Evolutionary conservation across 2,329 filamentous ascomycete genomes (phyloP), one percentile per base, ranked within the genome.

Genomic region (Fusarium anguioides): DNA sequence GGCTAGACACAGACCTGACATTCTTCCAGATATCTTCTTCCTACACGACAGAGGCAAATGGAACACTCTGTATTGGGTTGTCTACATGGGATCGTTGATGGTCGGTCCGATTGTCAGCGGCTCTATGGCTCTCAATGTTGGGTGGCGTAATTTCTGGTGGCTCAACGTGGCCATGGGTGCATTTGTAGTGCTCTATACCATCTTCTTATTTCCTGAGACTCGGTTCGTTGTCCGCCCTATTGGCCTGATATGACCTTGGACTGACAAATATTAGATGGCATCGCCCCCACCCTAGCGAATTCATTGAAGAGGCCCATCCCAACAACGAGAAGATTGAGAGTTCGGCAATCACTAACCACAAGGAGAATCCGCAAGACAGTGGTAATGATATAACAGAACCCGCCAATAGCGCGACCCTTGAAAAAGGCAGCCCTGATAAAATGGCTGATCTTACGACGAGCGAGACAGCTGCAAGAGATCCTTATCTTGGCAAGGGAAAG

Each of bases 101-200:
- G 40, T 48, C 12, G 46, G 46, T 1, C 46, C 46, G 4, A 48
- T 48, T 2, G 7, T 48, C 7, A 23, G 46, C 9, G 46, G 46
- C 1, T 26, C 46, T 7, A 48, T 48, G 31, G 46, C 46, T 26
- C 46, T 48, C n/a, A 17, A 48, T 7, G 46, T 48, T 4, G 46
- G 46, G 7, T 48, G 46, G 46, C 46, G 46, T 24, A 48, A 48
- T 15, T 48, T 48, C 14, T 48, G 46, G 46, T 48, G 46, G 46
- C 39, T 48, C n/a, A 48, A 48, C 2, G 46, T 48, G 4, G 46
- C 46, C 23, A 12, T 48, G 4, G 46, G 46, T 27, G 31, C 31
- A 20, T 18, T 39, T 21, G 46, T 48, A 18, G 5, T 37, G 12
- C 4, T 48, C 4, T 48, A 48, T 8, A 48, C 3, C 21, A 26